Evolutionary conservation across 805 yeast genomes (phyloP).

Genomic region (Saccharomycopsis sp.): DNA sequence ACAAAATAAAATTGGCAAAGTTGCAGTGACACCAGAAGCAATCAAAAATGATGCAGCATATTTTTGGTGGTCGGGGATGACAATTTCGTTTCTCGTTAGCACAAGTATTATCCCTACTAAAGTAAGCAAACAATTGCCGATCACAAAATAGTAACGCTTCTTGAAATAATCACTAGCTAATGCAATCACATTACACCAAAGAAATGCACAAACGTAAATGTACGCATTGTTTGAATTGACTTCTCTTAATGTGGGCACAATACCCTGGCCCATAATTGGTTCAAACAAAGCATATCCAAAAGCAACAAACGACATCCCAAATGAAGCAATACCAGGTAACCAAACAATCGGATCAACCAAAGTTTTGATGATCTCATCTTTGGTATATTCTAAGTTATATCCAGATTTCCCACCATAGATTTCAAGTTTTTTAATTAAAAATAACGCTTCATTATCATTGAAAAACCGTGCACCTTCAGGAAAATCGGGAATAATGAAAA

Average conservation of each 20-base stretch:
- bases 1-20: slow-evolving; percentile 63
- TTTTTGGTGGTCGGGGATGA: neutral
- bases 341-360: slow-evolving; percentile 55
- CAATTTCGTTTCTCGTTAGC: slow-evolving; percentile 14
- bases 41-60: neutral
- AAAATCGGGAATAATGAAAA: slow-evolving; percentile 44
- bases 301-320: slow-evolving; percentile 45
- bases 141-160: slow-evolving; percentile 27
- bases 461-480: slow-evolving; percentile 45
- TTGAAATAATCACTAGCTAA: slow-evolving; percentile 40
- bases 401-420: slow-evolving; percentile 37
- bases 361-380: slow-evolving; percentile 24
- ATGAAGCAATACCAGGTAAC: slow-evolving; percentile 32
- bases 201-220: slow-evolving; percentile 65
- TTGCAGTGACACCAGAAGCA: slow-evolving; percentile 25
- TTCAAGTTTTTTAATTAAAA: slow-evolving; percentile 40
- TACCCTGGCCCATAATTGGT: slow-evolving; percentile 50
- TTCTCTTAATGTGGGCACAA: slow-evolving; percentile 52
- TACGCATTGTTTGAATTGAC: slow-evolving; percentile 63
- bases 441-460: slow-evolving; percentile 33
- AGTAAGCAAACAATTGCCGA: slow-evolving; percentile 29
- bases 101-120: slow-evolving; percentile 35
- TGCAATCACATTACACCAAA: slow-evolving; percentile 43
- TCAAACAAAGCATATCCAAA: slow-evolving; percentile 71
- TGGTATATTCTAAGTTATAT: slow-evolving; percentile 20